phyloP scores from a whole-genome alignment of 2,329 filamentous ascomycete species.

The Hypoxylon sp. region DNA sequence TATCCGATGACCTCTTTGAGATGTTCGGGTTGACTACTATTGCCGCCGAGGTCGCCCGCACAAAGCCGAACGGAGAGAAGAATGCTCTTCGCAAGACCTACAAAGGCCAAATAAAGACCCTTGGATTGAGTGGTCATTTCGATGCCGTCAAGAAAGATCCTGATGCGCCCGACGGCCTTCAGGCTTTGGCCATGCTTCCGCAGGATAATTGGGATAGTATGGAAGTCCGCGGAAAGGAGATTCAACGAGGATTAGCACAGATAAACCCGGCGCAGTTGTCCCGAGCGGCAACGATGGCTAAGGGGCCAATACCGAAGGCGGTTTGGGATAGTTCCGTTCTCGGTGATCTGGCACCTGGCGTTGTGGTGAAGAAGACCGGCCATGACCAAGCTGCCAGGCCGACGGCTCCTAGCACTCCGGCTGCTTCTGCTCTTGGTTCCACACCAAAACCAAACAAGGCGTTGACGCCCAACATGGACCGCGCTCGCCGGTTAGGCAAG shows the following conservation, averaged over 20 bases:
- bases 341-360: constrained; percentile 61
- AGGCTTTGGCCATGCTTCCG: constrained; percentile 59
- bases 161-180: constrained; percentile 60
- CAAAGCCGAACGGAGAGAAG: constrained; percentile 72
- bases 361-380: constrained; percentile 50
- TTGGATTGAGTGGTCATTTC: constrained; percentile 69
- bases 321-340: constrained; percentile 67
- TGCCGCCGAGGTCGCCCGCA: constrained; percentile 68
- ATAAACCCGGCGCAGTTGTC: constrained; percentile 54
- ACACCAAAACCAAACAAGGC: constrained; percentile 43
- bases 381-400: constrained; percentile 54
- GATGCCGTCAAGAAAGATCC: constrained; percentile 66
- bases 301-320: constrained; percentile 62
- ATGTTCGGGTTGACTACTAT: constrained; percentile 64
- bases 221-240: constrained; percentile 62
- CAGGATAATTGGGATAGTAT: constrained; percentile 66
- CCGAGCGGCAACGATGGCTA: constrained; percentile 65
- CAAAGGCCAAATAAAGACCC: constrained; percentile 72
- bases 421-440: constrained; percentile 48
- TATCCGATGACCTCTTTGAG: constrained; percentile 66
- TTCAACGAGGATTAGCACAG: constrained; percentile 61
- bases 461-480: constrained; percentile 55
- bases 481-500: constrained; percentile 72
- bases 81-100: constrained; percentile 73
- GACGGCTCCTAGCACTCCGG: constrained; percentile 63